Evolutionary conservation across 2,329 filamentous ascomycete species (phyloP).

Genomic region (Coleophoma cylindrospora): DNA sequence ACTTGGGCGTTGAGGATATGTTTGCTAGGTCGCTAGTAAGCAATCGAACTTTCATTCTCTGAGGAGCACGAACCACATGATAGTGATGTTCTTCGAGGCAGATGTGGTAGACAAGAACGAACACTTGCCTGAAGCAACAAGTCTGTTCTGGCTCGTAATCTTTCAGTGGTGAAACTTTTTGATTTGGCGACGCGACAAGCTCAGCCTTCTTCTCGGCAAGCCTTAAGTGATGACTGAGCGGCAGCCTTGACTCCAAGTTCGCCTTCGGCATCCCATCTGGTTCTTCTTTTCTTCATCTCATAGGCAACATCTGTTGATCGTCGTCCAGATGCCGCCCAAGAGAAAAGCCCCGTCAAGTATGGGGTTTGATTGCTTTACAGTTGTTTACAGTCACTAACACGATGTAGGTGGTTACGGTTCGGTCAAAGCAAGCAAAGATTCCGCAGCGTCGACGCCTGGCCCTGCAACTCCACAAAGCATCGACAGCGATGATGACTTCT

Average conservation of each 20-base stretch:
- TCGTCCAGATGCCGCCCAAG: conserved; percentile 59
- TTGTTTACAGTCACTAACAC: conserved; percentile 26
- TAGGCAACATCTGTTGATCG: conserved; percentile 14
- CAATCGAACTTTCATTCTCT: neutral
- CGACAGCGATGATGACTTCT: conserved; percentile 46
- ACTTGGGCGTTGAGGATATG: conserved; percentile 98
- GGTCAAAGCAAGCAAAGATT: conserved; percentile 51
- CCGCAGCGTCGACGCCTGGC: conserved; percentile 55
- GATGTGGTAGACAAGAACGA: too few relatives aligned
- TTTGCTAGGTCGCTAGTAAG: conserved; percentile 57
- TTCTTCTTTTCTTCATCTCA: conserved; percentile 3
- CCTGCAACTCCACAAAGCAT: conserved; percentile 54
- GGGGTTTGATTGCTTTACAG: conserved; percentile 21
- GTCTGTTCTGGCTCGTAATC: too few relatives aligned
- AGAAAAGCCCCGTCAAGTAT: conserved; percentile 58
- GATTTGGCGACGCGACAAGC: neutral
- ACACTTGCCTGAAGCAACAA: too few relatives aligned
- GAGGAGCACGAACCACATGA: conserved; percentile 23
- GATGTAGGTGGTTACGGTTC: conserved; percentile 38
- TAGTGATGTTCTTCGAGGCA: neutral
- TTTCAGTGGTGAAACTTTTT: too few relatives aligned
- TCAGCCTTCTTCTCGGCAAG: neutral
- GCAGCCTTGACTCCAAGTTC: conserved; percentile 6
- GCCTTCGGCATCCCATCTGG: neutral
- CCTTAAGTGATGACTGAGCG: conserved; percentile 6